Percentiles rank a stretch among this genome's conserved stretches.
These are phyloP conservation scores for Solanum chacoense DNA, from an alignment of 305 asterid species.

Conservation along the genomic window DNA sequence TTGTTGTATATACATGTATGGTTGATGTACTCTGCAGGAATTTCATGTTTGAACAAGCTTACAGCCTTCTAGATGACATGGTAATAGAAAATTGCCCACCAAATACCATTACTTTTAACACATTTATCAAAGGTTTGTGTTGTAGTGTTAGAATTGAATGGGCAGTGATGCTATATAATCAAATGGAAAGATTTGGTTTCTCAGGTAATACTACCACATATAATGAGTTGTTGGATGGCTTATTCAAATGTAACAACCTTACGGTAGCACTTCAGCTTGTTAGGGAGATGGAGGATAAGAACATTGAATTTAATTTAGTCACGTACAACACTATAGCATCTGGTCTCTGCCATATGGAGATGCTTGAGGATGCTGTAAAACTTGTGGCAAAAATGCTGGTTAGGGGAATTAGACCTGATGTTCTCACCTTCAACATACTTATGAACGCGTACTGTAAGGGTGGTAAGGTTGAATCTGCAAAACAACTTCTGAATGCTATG, in stretches of 20 bases:
- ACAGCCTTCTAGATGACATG: slow-evolving; percentile 49
- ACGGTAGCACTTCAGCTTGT: slow-evolving; percentile 38
- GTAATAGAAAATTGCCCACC: slow-evolving; percentile 48
- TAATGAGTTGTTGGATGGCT: slow-evolving; percentile 55
- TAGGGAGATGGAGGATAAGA: slow-evolving; percentile 43
- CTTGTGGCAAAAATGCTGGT: slow-evolving; percentile 58
- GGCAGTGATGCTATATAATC: slow-evolving; percentile 58
- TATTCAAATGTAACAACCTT: slow-evolving; percentile 28
- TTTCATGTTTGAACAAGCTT: slow-evolving; percentile 60
- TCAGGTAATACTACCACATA: slow-evolving; percentile 43
- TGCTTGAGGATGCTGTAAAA: slow-evolving; percentile 33
- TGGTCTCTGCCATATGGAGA: slow-evolving; percentile 36
- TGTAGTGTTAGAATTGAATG: slow-evolving; percentile 41
- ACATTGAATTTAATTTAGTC: slow-evolving; percentile 38
- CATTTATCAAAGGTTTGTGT: slow-evolving; percentile 58
- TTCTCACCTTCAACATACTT: slow-evolving; percentile 46
- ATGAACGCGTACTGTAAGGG: slow-evolving; percentile 44
- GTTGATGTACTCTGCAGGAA: slow-evolving; percentile 54
- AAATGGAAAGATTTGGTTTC: slow-evolving; percentile 53
- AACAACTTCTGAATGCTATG: slow-evolving; percentile 37
- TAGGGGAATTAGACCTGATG: slow-evolving; percentile 47
- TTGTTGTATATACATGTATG: slow-evolving; percentile 73
- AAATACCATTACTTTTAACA: slow-evolving; percentile 52
- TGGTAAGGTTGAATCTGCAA: slow-evolving; percentile 42
- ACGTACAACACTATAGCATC: slow-evolving; percentile 58